A percentile compares a stretch with the other conserved stretches of the same genome.
Evolutionary conservation across 1,284 basidiomycete genomes (phyloP).

Genomic region (Cystobasidium slooffiae): DNA sequence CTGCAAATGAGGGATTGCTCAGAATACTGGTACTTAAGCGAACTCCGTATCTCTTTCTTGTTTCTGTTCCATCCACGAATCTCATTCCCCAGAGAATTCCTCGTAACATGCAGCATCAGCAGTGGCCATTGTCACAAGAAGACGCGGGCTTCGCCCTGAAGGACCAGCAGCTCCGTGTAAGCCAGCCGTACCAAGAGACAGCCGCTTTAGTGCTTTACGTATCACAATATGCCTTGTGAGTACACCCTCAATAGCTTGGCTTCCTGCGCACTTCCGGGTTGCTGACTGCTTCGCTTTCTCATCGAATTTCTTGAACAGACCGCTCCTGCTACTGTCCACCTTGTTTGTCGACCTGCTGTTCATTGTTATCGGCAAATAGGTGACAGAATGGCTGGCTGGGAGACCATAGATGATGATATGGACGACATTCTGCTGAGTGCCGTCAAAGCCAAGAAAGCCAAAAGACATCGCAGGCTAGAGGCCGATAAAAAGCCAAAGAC

Average conservation of each 20-base stretch:
- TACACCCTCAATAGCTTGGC: too few relatives aligned
- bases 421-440: constrained; percentile 8
- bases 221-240: constrained; percentile 9
- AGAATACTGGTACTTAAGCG: too few relatives aligned
- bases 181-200: not conserved
- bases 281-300: not conserved
- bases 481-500: not conserved
- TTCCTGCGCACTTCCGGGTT: not conserved
- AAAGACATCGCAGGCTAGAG: not conserved
- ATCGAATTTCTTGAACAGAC: not conserved
- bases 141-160: not conserved
- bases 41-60: too few relatives aligned
- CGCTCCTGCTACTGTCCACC: not conserved
- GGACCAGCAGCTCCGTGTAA: not conserved
- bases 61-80: too few relatives aligned
- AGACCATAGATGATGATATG: constrained; percentile 9
- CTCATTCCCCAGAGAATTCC: too few relatives aligned
- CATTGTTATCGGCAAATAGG: not conserved
- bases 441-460: constrained; percentile 2
- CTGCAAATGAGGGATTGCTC: too few relatives aligned
- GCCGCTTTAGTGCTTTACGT: not conserved
- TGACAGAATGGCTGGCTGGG: constrained; percentile 10
- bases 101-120: not conserved
- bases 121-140: not conserved
- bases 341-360: not conserved